Conservation (phyloP, 169 alveolate genomes). For the Plasmodium inui region DNA sequence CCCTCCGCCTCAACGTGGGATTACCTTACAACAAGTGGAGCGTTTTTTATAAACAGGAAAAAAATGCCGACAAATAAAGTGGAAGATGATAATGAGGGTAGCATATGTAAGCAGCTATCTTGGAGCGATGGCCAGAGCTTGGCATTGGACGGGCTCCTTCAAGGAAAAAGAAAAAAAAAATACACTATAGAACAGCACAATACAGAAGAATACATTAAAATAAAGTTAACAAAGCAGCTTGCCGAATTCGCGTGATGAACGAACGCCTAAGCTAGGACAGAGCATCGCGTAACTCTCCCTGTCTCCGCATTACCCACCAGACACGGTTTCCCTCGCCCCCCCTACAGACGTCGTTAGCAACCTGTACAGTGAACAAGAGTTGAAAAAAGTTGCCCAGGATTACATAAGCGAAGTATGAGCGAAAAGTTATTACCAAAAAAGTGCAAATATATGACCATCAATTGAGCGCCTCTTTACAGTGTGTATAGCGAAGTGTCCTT, state of each 20-base stretch:
- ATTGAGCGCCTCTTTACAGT: background rate
- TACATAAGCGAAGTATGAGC: constrained; percentile 43
- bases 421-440: background rate
- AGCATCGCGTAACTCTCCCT: background rate
- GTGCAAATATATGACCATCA: background rate
- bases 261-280: background rate
- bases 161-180: background rate
- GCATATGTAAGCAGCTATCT: constrained; percentile 17
- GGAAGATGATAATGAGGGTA: constrained; percentile 1
- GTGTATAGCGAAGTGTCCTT: background rate
- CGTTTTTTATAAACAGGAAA: background rate
- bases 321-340: background rate
- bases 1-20: background rate
- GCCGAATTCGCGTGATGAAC: background rate
- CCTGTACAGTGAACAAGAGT: constrained; percentile 63
- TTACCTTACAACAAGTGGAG: background rate
- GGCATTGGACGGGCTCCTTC: background rate
- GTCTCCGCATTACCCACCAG: background rate
- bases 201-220: too few relatives aligned
- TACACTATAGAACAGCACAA: background rate
- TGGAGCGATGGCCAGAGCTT: background rate
- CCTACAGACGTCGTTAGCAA: constrained; percentile 44
- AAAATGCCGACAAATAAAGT: constrained; percentile 25
- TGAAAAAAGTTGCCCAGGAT: constrained; percentile 67
- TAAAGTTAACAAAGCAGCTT: background rate